Evolutionary conservation across 2,329 filamentous ascomycete genomes (phyloP).

Genomic region (Zopfia rhizophila): DNA sequence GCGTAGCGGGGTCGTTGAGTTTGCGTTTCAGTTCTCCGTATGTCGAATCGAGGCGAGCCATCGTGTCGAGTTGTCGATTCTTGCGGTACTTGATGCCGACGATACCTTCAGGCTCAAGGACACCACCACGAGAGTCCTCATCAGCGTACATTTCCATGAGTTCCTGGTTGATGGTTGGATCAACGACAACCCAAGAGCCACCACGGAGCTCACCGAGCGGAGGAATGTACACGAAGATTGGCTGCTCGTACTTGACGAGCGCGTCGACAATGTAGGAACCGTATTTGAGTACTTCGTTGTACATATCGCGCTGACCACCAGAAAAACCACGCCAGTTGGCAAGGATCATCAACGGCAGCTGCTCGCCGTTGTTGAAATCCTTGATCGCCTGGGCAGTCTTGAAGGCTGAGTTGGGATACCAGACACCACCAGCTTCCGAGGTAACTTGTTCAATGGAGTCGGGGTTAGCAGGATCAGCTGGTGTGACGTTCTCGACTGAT

Average conservation of each 20-base stretch:
- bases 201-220: conserved; percentile 96
- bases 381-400: conserved; percentile 99
- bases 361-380: conserved; percentile 99
- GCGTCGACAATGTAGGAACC: conserved; percentile 99
- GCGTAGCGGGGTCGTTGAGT: conserved; percentile 73
- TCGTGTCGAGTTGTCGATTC: conserved; percentile 96
- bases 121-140: conserved; percentile 92
- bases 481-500: conserved; percentile 94
- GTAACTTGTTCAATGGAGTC: conserved; percentile 96
- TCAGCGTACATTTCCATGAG: conserved; percentile 99
- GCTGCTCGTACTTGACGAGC: conserved; percentile 97
- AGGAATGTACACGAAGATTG: conserved; percentile 98
- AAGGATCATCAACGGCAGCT: conserved; percentile 97
- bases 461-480: conserved; percentile 96
- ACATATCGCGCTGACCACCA: conserved; percentile 99
- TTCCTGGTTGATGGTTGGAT: conserved; percentile 96
- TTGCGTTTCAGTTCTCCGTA: conserved; percentile 88
- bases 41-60: conserved; percentile 88
- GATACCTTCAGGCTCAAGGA: conserved; percentile 97
- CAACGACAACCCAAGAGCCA: conserved; percentile 99
- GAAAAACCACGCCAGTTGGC: conserved; percentile 99
- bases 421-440: conserved; percentile 97
- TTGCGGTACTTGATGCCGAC: conserved; percentile 98
- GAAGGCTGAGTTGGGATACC: conserved; percentile 99
- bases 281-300: conserved; percentile 99